Conservation (phyloP, 2,329 filamentous ascomycete species). For the Blumeriella jaapii region DNA sequence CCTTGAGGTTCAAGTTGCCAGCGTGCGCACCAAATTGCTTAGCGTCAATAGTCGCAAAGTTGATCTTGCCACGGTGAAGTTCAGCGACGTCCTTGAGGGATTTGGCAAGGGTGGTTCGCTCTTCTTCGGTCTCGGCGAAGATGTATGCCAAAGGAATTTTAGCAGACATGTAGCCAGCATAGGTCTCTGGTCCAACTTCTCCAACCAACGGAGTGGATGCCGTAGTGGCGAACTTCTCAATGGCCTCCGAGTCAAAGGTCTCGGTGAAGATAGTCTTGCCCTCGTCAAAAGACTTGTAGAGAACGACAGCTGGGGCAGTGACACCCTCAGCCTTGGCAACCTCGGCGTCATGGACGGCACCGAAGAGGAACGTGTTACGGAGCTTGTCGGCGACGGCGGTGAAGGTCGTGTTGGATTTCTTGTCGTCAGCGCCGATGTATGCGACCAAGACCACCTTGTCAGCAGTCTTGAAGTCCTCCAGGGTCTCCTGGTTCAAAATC, state of each 20-base stretch:
- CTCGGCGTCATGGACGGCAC: slow-evolving; percentile 68
- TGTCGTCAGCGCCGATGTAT: slow-evolving; percentile 71
- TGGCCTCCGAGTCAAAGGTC: slow-evolving; percentile 69
- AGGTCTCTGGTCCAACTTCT: slow-evolving; percentile 94
- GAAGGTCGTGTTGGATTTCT: slow-evolving; percentile 81
- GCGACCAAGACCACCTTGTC: slow-evolving; percentile 94
- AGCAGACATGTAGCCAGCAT: slow-evolving; percentile 85
- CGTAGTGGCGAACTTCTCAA: slow-evolving; percentile 74
- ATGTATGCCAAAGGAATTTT: slow-evolving; percentile 94
- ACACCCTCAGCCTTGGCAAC: slow-evolving; percentile 86
- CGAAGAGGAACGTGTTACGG: slow-evolving; percentile 88
- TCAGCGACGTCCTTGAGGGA: slow-evolving; percentile 77
- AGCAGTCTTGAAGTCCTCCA: slow-evolving; percentile 94
- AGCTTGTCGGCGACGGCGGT: slow-evolving; percentile 55
- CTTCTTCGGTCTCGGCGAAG: slow-evolving; percentile 85
- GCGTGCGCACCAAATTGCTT: slow-evolving; percentile 90
- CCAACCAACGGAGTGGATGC: slow-evolving; percentile 83
- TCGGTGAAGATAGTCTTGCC: slow-evolving; percentile 78
- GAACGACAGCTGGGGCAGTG: slow-evolving; percentile 72
- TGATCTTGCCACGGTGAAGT: slow-evolving; percentile 87
- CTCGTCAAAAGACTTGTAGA: slow-evolving; percentile 98
- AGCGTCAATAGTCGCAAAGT: slow-evolving; percentile 96
- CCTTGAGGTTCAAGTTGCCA: slow-evolving; percentile 92
- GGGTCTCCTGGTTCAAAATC: slow-evolving; percentile 62
- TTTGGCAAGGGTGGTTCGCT: slow-evolving; percentile 68